Conservation (phyloP, 306 rosid species). For the Cercis canadensis region DNA sequence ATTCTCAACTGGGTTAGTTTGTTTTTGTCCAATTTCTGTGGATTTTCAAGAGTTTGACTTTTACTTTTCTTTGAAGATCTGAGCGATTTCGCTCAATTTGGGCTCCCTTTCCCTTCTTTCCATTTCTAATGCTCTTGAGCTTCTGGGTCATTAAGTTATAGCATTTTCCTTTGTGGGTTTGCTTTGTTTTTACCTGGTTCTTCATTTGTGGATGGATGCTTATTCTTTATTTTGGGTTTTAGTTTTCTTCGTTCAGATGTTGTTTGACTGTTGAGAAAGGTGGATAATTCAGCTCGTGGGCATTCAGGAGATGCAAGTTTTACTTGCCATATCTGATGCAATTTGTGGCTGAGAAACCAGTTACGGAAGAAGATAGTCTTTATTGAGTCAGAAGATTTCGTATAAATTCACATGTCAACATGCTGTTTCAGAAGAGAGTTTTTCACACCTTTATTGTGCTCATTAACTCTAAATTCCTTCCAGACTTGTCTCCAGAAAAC, state of each 20-base stretch:
- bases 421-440: background rate
- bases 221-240: constrained; percentile 17
- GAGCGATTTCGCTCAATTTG: constrained; percentile 27
- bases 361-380: constrained; percentile 9
- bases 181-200: constrained; percentile 13
- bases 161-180: constrained; percentile 1
- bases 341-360: constrained; percentile 14
- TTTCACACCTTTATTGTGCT: background rate
- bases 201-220: background rate
- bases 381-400: background rate
- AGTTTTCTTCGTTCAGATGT: background rate
- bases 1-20: constrained; percentile 15
- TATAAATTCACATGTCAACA: background rate
- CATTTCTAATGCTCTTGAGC: background rate
- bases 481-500: constrained; percentile 18
- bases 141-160: constrained; percentile 23
- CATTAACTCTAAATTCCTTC: constrained; percentile 1
- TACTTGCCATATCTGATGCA: no score
- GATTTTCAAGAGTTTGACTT: constrained; percentile 20
- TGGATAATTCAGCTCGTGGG: constrained; percentile 18
- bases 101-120: constrained; percentile 21
- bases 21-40: background rate
- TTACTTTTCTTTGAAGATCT: constrained; percentile 46
- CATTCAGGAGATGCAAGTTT: constrained; percentile 15
- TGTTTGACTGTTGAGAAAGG: background rate